phyloP scores from a whole-genome alignment of 345 rosid genomes.

The Populus euphratica region DNA sequence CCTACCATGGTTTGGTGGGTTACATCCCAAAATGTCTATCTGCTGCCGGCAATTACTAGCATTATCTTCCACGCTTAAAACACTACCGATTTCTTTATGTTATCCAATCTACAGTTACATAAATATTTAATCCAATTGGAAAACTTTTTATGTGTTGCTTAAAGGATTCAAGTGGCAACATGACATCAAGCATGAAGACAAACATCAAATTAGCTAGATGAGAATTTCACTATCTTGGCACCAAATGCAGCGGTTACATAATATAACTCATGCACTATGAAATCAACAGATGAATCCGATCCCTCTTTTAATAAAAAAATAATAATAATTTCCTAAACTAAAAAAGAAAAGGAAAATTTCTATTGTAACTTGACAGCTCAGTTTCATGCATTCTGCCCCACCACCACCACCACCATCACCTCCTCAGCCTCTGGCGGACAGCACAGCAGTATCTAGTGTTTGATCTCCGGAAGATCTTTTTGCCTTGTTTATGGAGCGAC shows the following conservation, averaged over 20 bases:
- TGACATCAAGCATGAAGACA: slow-evolving; percentile 12
- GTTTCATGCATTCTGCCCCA: background rate
- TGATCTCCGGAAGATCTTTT: background rate
- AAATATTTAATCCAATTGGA: background rate
- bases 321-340: background rate
- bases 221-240: slow-evolving; percentile 11
- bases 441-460: background rate
- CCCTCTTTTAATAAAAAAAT: background rate
- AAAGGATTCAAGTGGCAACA: background rate
- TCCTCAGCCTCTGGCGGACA: background rate
- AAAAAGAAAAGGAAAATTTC: background rate
- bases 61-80: slow-evolving; percentile 5
- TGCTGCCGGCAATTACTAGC: background rate
- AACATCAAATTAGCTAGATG: background rate
- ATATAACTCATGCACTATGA: background rate
- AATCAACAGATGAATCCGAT: slow-evolving; percentile 34
- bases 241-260: slow-evolving; percentile 18
- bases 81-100: slow-evolving; percentile 1
- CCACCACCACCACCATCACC: too few relatives aligned
- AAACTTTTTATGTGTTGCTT: background rate
- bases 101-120: background rate
- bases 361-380: background rate
- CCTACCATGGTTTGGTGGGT: background rate
- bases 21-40: background rate
- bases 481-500: background rate